phyloP scores from a whole-genome alignment of 768 basidiomycete genomes.

The Tricholomella constricta region DNA sequence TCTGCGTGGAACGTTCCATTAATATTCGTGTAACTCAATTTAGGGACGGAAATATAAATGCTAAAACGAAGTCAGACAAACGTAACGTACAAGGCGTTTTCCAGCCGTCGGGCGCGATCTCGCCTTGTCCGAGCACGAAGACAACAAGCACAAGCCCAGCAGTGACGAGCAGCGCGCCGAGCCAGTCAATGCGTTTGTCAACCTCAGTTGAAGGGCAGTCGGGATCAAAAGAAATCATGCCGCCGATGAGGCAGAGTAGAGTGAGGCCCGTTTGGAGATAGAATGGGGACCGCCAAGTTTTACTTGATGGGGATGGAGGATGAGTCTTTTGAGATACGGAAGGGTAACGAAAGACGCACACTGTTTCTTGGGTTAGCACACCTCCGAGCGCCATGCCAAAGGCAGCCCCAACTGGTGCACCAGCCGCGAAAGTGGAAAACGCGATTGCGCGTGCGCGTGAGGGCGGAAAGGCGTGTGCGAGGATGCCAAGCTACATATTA shows the following conservation, averaged over 20 bases:
- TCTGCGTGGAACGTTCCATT: conserved; percentile 33
- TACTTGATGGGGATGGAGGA: conserved; percentile 23
- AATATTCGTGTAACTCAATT: too few species aligned
- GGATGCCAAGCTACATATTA: conserved; percentile 64
- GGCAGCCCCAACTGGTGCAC: conserved; percentile 79
- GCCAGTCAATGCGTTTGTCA: conserved; percentile 66
- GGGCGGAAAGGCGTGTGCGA: conserved; percentile 79
- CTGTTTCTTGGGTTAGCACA: conserved; percentile 58
- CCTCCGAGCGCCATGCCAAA: conserved; percentile 74
- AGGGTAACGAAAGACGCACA: conserved; percentile 27
- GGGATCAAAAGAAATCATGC: conserved; percentile 58
- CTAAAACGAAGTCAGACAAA: background rate
- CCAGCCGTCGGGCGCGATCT: conserved; percentile 62
- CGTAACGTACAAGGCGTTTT: conserved; percentile 34
- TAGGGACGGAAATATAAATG: too few species aligned
- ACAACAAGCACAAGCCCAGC: conserved; percentile 65
- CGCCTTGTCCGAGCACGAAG: conserved; percentile 68
- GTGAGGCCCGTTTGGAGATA: conserved; percentile 64
- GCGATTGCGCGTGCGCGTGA: conserved; percentile 65
- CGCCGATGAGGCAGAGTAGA: conserved; percentile 51
- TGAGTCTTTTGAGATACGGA: background rate
- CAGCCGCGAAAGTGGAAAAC: conserved; percentile 83
- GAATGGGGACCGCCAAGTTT: conserved; percentile 67
- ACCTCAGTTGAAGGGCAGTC: conserved; percentile 48
- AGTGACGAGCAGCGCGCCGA: conserved; percentile 67